Percentiles rank a stretch among this genome's conserved stretches.
phyloP scores from a whole-genome alignment of 1,284 basidiomycete genomes.

The Lentinula novae-zelandiae region DNA sequence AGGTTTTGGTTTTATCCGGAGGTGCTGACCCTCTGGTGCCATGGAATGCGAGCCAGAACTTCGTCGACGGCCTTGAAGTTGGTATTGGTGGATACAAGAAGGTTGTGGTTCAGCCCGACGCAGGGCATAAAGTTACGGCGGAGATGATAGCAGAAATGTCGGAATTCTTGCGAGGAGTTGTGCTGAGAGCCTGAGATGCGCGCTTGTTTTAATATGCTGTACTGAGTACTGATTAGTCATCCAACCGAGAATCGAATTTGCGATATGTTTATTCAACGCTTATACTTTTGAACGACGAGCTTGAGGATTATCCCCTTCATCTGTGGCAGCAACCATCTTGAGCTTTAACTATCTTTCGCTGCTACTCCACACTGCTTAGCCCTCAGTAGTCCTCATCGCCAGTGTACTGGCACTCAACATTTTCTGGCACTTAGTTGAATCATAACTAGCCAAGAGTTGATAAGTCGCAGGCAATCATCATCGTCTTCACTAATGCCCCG shows the following conservation, averaged over 20 bases:
- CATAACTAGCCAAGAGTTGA: background rate
- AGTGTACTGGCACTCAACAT: background rate
- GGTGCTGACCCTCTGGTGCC: slow-evolving; percentile 57
- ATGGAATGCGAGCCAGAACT: slow-evolving; percentile 50
- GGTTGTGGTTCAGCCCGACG: slow-evolving; percentile 42
- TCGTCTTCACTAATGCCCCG: slow-evolving; percentile 20
- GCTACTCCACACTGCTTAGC: background rate
- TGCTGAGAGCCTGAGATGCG: slow-evolving; percentile 3
- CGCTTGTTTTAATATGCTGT: background rate
- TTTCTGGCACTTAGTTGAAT: background rate
- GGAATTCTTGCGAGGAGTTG: slow-evolving; percentile 36
- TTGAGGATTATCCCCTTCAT: background rate
- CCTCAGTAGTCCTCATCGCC: background rate
- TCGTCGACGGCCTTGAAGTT: slow-evolving; percentile 52
- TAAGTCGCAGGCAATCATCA: background rate
- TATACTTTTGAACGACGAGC: slow-evolving; percentile 14
- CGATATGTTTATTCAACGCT: slow-evolving; percentile 8
- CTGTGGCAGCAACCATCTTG: background rate
- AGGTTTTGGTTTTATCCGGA: slow-evolving; percentile 68
- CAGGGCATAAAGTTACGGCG: slow-evolving; percentile 50
- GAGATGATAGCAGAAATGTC: slow-evolving; percentile 48
- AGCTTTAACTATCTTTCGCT: background rate
- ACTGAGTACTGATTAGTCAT: background rate
- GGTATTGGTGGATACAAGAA: slow-evolving; percentile 45
- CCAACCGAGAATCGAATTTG: slow-evolving; percentile 4